Evolutionary conservation across 2,329 filamentous ascomycete genomes (phyloP), one percentile per base, ranked within the genome.

Genomic region (Colletotrichum kahawae): DNA sequence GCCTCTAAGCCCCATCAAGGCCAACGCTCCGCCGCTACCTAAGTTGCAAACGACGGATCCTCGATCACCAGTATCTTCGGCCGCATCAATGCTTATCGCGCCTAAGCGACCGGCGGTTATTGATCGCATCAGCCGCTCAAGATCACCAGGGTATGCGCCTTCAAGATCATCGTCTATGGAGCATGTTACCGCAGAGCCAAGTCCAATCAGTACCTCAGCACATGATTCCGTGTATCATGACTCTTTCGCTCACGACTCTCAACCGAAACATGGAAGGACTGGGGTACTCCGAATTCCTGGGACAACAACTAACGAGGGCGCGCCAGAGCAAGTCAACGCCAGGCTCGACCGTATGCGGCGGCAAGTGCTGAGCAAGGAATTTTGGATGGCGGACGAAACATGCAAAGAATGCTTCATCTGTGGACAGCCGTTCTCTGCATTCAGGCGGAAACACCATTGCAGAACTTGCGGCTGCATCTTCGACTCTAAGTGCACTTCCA

Each of bases 301-400:
- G 1, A 92, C 90, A 2, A 89, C 88, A 16, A 85, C 85, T 12
- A 89, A 88, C 70, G 90, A 92, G 78, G 89, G 89, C 4, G 89
- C 88, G 7, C 88, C 90, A 3, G 91, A 91, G 74, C 86, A 88
- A 64, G 91, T 93, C 73, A 92, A 87, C 79, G 89, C 90, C 10
- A 89, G 90, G 70, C 85, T 93, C 8, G 91, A 92, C 65, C 93
- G 94, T 78, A 93, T 98, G 88, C 92, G 94, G 77, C 94, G 95
- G 80, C 95, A 96, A 81, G 93, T 99, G 9, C 86, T 98, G 60
- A 98, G 95, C 82, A 97, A 96, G 81, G 96, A 98, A 79, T 98
- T 98, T 79, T 98, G 96, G 97, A 99, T 99, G 97, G 95, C 95
- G 75, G 97, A 99, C 82, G 97, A 98, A 81, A 98, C 97, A 77